Evolutionary conservation across 179 eudicot genomes (phyloP).

Genomic region (Beta macrorhiza): DNA sequence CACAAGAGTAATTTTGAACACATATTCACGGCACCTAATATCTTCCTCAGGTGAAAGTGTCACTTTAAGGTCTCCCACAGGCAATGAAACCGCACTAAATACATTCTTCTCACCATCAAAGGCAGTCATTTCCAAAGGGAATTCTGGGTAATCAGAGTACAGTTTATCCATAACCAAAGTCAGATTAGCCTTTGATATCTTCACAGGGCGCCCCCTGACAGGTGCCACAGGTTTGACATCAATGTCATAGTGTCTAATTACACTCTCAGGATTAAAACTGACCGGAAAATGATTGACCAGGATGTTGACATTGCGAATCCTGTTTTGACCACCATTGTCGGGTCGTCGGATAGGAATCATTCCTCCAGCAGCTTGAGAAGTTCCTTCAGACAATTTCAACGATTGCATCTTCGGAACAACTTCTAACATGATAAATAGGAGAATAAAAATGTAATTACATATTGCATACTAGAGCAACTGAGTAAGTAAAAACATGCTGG

Average conservation of each 20-base stretch:
- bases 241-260: slow-evolving; percentile 55
- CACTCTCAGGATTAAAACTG: slow-evolving; percentile 34
- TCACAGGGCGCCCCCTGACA: slow-evolving; percentile 35
- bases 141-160: slow-evolving; percentile 34
- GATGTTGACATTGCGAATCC: slow-evolving; percentile 34
- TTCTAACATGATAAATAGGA: slow-evolving; percentile 10
- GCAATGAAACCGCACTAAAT: slow-evolving; percentile 48
- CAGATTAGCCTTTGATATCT: slow-evolving; percentile 38
- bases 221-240: slow-evolving; percentile 40
- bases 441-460: slow-evolving; percentile 5
- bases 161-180: slow-evolving; percentile 47
- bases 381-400: slow-evolving; percentile 26
- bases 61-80: slow-evolving; percentile 47
- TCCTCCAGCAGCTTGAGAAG: slow-evolving; percentile 17
- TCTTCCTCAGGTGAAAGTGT: slow-evolving; percentile 47
- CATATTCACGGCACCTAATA: slow-evolving; percentile 29
- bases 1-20: slow-evolving; percentile 38
- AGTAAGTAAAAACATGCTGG: not conserved
- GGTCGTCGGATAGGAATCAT: slow-evolving; percentile 55
- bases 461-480: not conserved
- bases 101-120: slow-evolving; percentile 76
- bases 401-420: slow-evolving; percentile 29
- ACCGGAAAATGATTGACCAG: slow-evolving; percentile 64
- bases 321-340: slow-evolving; percentile 44
- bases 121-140: slow-evolving; percentile 47